phyloP scores from a whole-genome alignment of 2,329 filamentous ascomycete genomes.

The Microsporum canis region DNA sequence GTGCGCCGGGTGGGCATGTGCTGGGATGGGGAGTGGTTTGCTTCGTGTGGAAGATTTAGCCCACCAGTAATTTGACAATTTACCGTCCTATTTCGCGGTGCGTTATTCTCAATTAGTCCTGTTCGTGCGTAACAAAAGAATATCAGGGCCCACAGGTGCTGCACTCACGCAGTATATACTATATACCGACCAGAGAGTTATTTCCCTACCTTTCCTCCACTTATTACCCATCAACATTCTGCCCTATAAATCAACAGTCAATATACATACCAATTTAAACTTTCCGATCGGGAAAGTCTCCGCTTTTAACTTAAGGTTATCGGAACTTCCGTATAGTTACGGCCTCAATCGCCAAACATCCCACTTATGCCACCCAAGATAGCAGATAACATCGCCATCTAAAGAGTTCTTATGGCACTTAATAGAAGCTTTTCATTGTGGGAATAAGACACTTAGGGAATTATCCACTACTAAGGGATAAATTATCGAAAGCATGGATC shows the following conservation, averaged over 20 bases:
- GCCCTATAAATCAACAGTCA: background rate
- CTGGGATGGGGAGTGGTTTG: slow-evolving; percentile 55
- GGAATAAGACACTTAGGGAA: background rate
- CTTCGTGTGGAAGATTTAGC: slow-evolving; percentile 57
- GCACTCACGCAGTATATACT: too few relatives aligned
- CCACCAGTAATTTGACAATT: slow-evolving; percentile 6
- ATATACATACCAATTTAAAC: background rate
- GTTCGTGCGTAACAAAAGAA: background rate
- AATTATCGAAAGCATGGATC: background rate
- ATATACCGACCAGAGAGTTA: too few relatives aligned
- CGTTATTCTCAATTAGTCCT: background rate
- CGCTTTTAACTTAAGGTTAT: background rate
- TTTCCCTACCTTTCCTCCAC: too few relatives aligned
- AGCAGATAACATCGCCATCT: background rate
- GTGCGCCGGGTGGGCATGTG: slow-evolving; percentile 57
- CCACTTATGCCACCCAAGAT: background rate
- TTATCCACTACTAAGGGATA: background rate
- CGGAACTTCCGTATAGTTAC: background rate
- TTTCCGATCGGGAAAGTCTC: background rate
- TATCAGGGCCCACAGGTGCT: too few relatives aligned
- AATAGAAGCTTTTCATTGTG: background rate
- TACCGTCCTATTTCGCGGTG: background rate
- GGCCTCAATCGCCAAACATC: background rate
- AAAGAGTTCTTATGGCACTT: background rate
- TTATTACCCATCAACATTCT: too few relatives aligned